phyloP scores from a whole-genome alignment of 129 eudicot genomes.

The Apium graveolens region DNA sequence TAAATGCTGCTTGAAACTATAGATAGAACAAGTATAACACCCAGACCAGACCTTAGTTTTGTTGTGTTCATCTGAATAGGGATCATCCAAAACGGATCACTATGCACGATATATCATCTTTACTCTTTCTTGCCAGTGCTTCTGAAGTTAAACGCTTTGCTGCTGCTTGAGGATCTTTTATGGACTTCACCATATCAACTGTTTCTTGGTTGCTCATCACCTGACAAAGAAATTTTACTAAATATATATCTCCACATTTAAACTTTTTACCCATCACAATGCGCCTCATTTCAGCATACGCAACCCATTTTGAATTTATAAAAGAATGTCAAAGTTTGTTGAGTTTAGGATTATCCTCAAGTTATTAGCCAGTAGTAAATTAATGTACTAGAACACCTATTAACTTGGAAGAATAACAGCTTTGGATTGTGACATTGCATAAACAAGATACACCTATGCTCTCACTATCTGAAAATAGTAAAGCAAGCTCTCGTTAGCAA shows the following conservation, averaged over 20 bases:
- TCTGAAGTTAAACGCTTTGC: constrained; percentile 67
- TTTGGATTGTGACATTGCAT: not conserved
- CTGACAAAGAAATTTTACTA: constrained; percentile 19
- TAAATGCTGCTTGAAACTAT: constrained; percentile 7
- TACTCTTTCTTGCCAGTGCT: constrained; percentile 67
- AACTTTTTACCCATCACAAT: not conserved
- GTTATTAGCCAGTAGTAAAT: not conserved
- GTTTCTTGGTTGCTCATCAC: constrained; percentile 74
- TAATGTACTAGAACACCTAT: not conserved
- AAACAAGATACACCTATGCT: too few species aligned
- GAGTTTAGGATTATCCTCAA: not conserved
- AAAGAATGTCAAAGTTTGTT: not conserved
- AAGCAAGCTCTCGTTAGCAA: not conserved
- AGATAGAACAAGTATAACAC: not conserved
- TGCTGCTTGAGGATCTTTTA: constrained; percentile 66
- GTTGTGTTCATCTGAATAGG: too few species aligned
- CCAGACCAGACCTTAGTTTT: too few species aligned
- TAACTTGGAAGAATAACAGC: not conserved
- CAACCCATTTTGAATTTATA: not conserved
- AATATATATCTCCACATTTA: not conserved
- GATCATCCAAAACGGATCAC: constrained; percentile 73
- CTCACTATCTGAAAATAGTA: too few species aligned
- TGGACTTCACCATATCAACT: constrained; percentile 47
- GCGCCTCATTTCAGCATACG: not conserved
- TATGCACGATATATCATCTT: constrained; percentile 79